Evolutionary conservation across 202 grass and related monocot species (phyloP), one percentile per base, ranked within the genome.

Genomic region (Digitaria exilis): DNA sequence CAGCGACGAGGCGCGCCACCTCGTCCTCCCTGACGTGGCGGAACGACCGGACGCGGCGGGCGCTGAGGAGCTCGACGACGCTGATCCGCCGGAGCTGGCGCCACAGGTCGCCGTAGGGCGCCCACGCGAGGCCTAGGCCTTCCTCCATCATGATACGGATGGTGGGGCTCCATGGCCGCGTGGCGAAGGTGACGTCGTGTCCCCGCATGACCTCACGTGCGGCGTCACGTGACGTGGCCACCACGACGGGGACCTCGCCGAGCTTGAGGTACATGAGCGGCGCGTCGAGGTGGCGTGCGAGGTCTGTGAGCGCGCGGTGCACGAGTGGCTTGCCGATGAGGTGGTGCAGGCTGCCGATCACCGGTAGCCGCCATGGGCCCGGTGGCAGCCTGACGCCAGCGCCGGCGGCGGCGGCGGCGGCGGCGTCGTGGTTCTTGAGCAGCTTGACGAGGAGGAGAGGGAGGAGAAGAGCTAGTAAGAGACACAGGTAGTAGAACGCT

Each of bases 241-340:
- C 57, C 39, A 93, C 62, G 1, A 80, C 46, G 4, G 82, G 82
- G 6, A 82, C 67, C 75, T 93, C 91, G 0, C 88, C 87, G 26
- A 93, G 81, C 78, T 54, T 41, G 65, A 90, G 85, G 73, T 87
- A 87, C 75, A 90, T 88, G 60, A 93, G 31, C 29, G 87, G 83
- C 64, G 85, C 37, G 7, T 26, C 75, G 0, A 46, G 71, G 24
- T 51, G 58, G n/a, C 58, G 80, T 16, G 86, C 82, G n/a, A 91
- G 57, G 77, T 86, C 71, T 0, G 72, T 73, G 35, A 85, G n/a
- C 43, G 74, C 78, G 54, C 79, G 82, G 86, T 91, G 89, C 26
- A 31, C 45, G 2, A 75, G 66, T 12, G 86, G 43, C 10, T 32
- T 85, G 15, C 69, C 6, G 2, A 66, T 3, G 1, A 91, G 69